Base-by-base conservation (phyloP, 495 filamentous ascomycete species). In the Margaritispora aquatica region DNA sequence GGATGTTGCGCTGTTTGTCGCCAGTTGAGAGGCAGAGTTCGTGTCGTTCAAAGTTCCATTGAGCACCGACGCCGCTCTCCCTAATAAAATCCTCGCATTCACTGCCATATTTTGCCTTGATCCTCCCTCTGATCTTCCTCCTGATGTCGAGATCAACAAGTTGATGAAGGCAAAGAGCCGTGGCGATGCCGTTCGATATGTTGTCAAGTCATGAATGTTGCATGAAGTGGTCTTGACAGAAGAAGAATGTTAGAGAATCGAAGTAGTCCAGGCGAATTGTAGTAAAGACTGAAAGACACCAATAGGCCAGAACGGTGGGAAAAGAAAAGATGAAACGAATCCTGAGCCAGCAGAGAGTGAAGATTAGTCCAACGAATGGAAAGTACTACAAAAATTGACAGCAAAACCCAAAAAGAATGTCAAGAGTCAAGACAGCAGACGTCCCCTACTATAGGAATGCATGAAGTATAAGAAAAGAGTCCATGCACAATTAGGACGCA, bases 311-410 rank as follows among this genome's bases (percentile, higher is more conserved):
- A 62, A 58, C 50, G 55, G 62, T 60, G 61, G 48, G 55, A 62
- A 41, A 57, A 55, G 58, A 3, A 61, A 57, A 57, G 27, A 60
- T 60, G 59, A 63, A 64, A 61, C 65, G 50, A 49, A 34, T 63
- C 62, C 65, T 68, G 65, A 68, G 41, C 65, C 65, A 68, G 65
- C 65, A 67, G 65, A 55, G 52, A 47, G 55, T 44, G 54, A 51
- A 56, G 54, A 58, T 51, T 57, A 29, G 51, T 55, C 57, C 55
- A 62, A 60, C 51, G 47, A 67, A 59, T 48, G 48, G 56, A 67
- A 60, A 54, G 61, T 56, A 56, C 51, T 31, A 57, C 54, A 62
- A n/a, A n/a, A 55, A 66, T 55, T 59, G 54, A 52, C 56, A 63
- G 58, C 58, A 63, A 57, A 61, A 54, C 22, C 56, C 34, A 31